Percentiles rank a stretch among this genome's conserved stretches.
These are phyloP conservation scores for Alternaria consortialis DNA, from an alignment of 2,329 filamentous ascomycete species.

Conservation along the genomic window DNA sequence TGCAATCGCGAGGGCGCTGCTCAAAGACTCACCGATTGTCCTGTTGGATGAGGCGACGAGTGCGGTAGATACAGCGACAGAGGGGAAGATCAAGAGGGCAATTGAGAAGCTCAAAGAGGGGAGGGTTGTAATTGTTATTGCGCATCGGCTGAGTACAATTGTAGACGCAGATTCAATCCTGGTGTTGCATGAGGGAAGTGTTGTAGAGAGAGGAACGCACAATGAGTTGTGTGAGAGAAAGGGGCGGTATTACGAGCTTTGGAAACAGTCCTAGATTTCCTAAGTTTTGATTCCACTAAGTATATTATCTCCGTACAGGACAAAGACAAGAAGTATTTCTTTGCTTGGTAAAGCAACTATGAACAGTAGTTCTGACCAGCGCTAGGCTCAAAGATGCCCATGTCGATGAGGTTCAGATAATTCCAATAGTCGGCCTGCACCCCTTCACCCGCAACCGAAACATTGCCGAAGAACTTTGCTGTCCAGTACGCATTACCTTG, in stretches of 20 bases:
- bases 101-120: constrained; percentile 63
- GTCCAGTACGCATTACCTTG: not conserved
- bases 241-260: not conserved
- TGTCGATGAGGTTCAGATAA: not conserved
- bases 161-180: constrained; percentile 70
- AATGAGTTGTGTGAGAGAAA: constrained; percentile 3
- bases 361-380: not conserved
- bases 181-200: constrained; percentile 13
- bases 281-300: not conserved
- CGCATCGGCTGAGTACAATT: constrained; percentile 82
- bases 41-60: constrained; percentile 84
- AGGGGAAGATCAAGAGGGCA: constrained; percentile 69
- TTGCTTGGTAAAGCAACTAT: not conserved
- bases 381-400: not conserved
- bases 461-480: not conserved
- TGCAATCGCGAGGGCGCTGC: constrained; percentile 74
- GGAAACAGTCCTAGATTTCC: not conserved
- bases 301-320: too few species aligned
- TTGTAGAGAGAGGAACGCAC: constrained; percentile 22
- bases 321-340: not conserved
- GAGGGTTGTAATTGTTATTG: constrained; percentile 71
- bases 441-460: not conserved
- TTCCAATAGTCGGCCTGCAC: not conserved
- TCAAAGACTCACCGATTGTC: constrained; percentile 79
- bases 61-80: constrained; percentile 76